Evolutionary conservation across 2,329 filamentous ascomycete genomes (phyloP).

Genomic region (Biscogniauxia sp.): DNA sequence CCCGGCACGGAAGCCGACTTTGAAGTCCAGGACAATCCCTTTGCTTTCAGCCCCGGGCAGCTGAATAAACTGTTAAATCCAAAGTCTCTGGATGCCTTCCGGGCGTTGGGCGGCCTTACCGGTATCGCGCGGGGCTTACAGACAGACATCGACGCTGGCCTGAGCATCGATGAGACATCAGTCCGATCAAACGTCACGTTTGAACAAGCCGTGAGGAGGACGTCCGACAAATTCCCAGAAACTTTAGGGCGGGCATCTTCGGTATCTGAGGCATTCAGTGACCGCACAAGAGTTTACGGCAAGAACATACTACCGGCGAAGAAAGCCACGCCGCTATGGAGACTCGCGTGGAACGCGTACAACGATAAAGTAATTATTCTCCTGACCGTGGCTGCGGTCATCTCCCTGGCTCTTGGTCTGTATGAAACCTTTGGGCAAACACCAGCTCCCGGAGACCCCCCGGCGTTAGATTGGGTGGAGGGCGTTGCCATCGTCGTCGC

Average conservation of each 20-base stretch:
- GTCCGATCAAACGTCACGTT: slow-evolving; percentile 30
- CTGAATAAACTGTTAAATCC: slow-evolving; percentile 73
- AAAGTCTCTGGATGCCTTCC: slow-evolving; percentile 68
- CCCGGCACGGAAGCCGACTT: slow-evolving; percentile 71
- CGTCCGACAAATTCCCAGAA: slow-evolving; percentile 21
- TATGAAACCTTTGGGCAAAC: slow-evolving; percentile 60
- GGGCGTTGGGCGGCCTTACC: slow-evolving; percentile 65
- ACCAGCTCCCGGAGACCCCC: slow-evolving; percentile 38
- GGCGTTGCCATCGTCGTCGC: slow-evolving; percentile 61
- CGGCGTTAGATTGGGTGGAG: slow-evolving; percentile 59
- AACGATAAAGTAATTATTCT: slow-evolving; percentile 73
- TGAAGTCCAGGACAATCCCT: slow-evolving; percentile 65
- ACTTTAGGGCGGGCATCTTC: slow-evolving; percentile 14
- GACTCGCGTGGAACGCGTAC: slow-evolving; percentile 66
- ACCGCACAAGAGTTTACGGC: slow-evolving; percentile 59
- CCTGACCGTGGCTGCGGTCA: slow-evolving; percentile 63
- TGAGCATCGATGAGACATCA: slow-evolving; percentile 65
- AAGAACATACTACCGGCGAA: slow-evolving; percentile 60
- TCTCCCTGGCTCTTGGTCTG: slow-evolving; percentile 67
- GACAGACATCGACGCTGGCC: slow-evolving; percentile 59
- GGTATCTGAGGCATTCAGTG: slow-evolving; percentile 36
- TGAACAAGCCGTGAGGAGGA: slow-evolving; percentile 28
- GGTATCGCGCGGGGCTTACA: slow-evolving; percentile 70
- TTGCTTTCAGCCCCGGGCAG: slow-evolving; percentile 72
- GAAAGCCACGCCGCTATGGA: slow-evolving; percentile 56